These are phyloP conservation scores for Strigomonas oncopelti DNA, from an alignment of 208 protist genomes.

Conservation along the genomic window DNA sequence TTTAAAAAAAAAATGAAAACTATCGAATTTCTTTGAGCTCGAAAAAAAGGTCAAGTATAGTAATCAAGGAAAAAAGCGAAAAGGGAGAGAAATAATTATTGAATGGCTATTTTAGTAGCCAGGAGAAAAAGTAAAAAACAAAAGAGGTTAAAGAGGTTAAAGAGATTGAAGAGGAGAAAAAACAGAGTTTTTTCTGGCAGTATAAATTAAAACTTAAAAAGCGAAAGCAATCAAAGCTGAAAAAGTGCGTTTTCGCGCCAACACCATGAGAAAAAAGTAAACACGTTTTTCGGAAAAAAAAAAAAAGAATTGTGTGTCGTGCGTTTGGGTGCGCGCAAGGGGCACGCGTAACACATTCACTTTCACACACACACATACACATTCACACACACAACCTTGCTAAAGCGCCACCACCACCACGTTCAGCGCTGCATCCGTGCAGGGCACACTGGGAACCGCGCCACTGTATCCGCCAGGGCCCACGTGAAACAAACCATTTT, in stretches of 20 bases:
- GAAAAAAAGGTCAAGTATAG: background rate
- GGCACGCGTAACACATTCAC: too few species aligned
- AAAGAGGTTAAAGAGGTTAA: background rate
- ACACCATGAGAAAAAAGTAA: background rate
- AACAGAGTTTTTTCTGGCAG: background rate
- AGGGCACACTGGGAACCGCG: too few species aligned
- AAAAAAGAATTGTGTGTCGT: too few species aligned
- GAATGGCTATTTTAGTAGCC: background rate
- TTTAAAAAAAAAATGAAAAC: background rate
- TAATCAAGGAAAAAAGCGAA: background rate
- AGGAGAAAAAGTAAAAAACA: too few species aligned
- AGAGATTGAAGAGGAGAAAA: conserved; percentile 1
- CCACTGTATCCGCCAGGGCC: conserved; percentile 7
- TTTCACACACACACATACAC: too few species aligned
- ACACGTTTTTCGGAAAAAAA: background rate
- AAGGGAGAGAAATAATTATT: background rate
- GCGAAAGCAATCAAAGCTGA: conserved; percentile 8
- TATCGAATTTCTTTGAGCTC: background rate
- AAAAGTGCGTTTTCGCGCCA: too few species aligned
- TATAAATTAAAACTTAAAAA: conserved; percentile 5
- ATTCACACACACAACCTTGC: too few species aligned
- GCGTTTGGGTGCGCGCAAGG: background rate
- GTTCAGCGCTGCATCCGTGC: too few species aligned
- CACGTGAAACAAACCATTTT: background rate
- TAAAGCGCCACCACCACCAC: conserved; percentile 7